Percentiles rank a stretch among this genome's conserved stretches.
Conservation (phyloP, 257 asterid genomes). For the Salvia hispanica region DNA sequence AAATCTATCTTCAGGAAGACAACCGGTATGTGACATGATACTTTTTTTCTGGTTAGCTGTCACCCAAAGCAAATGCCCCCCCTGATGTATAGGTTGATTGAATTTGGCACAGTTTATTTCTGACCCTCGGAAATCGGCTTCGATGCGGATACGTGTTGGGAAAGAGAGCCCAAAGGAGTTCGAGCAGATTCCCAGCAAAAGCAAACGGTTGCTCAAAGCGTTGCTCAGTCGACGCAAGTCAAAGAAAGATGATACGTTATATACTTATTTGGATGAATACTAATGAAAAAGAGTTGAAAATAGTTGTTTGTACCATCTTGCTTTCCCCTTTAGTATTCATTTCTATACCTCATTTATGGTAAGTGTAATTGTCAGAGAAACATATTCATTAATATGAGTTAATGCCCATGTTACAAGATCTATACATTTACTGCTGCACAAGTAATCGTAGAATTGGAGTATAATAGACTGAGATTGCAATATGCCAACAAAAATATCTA, state of each 20-base stretch:
- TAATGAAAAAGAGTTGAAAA: constrained; percentile 27
- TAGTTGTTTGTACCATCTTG: constrained; percentile 33
- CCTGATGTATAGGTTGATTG: constrained; percentile 16
- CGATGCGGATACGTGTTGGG: constrained; percentile 71
- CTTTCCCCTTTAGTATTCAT: constrained; percentile 30
- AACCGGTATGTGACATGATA: constrained; percentile 38
- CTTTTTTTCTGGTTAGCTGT: neutral
- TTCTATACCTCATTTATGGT: constrained; percentile 18
- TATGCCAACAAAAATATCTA: too few species aligned
- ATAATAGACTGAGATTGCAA: neutral
- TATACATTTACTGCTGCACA: too few species aligned
- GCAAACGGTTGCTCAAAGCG: constrained; percentile 86
- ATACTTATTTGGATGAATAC: constrained; percentile 89
- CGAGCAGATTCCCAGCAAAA: constrained; percentile 68
- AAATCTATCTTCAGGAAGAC: constrained; percentile 62
- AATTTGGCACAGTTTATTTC: constrained; percentile 52
- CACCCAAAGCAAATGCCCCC: neutral
- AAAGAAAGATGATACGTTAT: constrained; percentile 81
- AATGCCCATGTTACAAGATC: constrained; percentile 29
- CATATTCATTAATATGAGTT: constrained; percentile 32
- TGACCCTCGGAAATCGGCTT: constrained; percentile 79
- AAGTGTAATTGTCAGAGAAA: constrained; percentile 42
- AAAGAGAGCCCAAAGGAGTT: constrained; percentile 57
- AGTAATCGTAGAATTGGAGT: neutral
- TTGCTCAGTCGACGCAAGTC: constrained; percentile 87